Conservation (phyloP, 2,329 filamentous ascomycete species). For the Huntiella decipiens region DNA sequence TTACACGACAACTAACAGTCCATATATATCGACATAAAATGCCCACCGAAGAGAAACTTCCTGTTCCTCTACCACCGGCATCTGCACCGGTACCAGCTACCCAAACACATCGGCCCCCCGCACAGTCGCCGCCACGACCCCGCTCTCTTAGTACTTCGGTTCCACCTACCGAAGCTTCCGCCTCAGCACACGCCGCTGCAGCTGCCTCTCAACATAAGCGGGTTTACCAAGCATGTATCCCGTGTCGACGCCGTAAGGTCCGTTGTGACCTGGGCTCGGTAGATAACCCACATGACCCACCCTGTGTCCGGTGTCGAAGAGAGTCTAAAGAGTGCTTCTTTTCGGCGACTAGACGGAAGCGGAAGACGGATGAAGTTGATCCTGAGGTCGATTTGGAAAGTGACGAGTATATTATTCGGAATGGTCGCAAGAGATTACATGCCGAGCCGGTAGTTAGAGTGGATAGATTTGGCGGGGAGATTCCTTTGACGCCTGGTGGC, state of each 20-base stretch:
- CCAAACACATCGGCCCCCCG: too few species aligned
- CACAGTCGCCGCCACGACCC: too few species aligned
- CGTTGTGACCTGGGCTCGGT: constrained; percentile 52
- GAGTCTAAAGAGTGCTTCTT: constrained; percentile 97
- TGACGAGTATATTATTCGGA: constrained; percentile 52
- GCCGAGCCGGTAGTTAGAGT: constrained; percentile 17
- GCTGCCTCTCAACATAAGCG: constrained; percentile 31
- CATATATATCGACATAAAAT: too few species aligned
- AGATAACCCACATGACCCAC: constrained; percentile 84
- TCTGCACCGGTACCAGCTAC: too few species aligned
- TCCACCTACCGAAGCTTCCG: too few species aligned
- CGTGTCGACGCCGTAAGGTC: constrained; percentile 41
- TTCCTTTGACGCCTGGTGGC: constrained; percentile 46
- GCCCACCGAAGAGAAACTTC: too few species aligned
- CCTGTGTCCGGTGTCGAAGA: constrained; percentile 79
- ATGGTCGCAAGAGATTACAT: constrained; percentile 50
- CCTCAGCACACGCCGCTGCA: too few species aligned
- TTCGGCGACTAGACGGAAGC: constrained; percentile 81
- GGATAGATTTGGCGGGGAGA: constrained; percentile 27
- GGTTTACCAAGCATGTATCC: constrained; percentile 45
- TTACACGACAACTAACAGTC: too few species aligned
- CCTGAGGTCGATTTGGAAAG: constrained; percentile 28
- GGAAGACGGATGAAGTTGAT: constrained; percentile 43
- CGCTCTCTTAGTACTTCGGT: too few species aligned
- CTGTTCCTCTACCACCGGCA: too few species aligned